Evolutionary conservation across 495 filamentous ascomycete genomes (phyloP).

Genomic region (Talaromyces nanjingensis): DNA sequence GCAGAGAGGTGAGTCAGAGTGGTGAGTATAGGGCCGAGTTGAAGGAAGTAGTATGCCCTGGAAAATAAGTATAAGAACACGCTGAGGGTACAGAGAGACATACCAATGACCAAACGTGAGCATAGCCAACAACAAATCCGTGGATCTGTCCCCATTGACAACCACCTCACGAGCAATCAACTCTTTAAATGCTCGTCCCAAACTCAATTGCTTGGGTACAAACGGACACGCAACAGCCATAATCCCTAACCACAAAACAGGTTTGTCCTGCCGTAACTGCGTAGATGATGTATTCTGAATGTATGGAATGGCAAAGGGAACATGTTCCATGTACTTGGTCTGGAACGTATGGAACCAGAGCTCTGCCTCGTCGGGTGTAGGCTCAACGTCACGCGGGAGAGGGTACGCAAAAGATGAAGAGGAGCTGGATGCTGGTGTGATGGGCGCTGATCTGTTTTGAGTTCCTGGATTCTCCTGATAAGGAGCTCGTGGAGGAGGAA

Average conservation of each 20-base stretch:
- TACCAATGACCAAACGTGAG: slow-evolving; percentile 32
- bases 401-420: slow-evolving; percentile 14
- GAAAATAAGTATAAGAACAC: not conserved
- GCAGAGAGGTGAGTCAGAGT: slow-evolving; percentile 35
- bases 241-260: slow-evolving; percentile 43
- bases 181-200: slow-evolving; percentile 25
- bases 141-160: slow-evolving; percentile 32
- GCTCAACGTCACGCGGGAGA: slow-evolving; percentile 14
- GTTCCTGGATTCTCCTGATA: not conserved
- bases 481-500: not conserved
- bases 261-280: slow-evolving; percentile 30
- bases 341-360: slow-evolving; percentile 18
- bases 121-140: slow-evolving; percentile 42
- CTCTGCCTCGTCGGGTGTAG: slow-evolving; percentile 26
- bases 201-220: slow-evolving; percentile 19
- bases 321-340: slow-evolving; percentile 12
- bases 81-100: not conserved
- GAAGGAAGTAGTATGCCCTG: slow-evolving; percentile 13
- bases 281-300: slow-evolving; percentile 25
- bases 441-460: not conserved
- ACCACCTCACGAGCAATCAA: slow-evolving; percentile 35
- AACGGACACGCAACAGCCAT: slow-evolving; percentile 32
- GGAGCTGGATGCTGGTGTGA: slow-evolving; percentile 11
- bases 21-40: slow-evolving; percentile 14
- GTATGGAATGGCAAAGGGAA: slow-evolving; percentile 32